A percentile compares a stretch with the other conserved stretches of the same genome.
Conservation (phyloP, 1,284 basidiomycete genomes). For the Cutaneotrichosporon cavernicola region DNA sequence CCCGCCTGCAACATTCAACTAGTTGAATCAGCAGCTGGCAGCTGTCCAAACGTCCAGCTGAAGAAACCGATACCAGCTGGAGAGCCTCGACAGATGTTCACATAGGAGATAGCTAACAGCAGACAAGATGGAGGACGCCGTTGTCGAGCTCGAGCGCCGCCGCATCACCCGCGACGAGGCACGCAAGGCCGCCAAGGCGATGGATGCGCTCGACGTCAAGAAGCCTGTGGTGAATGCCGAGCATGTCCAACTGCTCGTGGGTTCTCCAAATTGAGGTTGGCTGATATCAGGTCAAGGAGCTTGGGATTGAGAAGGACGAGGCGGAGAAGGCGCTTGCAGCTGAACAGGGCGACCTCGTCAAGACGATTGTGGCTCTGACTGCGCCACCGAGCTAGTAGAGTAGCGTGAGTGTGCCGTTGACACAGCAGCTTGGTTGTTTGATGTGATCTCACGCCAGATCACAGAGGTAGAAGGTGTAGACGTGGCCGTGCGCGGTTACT, state of each 20-base stretch:
- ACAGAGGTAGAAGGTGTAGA: constrained; percentile 25
- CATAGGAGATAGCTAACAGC: constrained; percentile 9
- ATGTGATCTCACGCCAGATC: neutral
- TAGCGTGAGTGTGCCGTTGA: neutral
- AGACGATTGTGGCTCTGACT: constrained; percentile 38
- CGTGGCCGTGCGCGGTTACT: neutral
- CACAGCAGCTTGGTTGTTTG: neutral
- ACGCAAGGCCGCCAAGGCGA: constrained; percentile 42
- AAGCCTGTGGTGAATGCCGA: constrained; percentile 28
- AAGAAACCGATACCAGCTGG: too few species aligned
- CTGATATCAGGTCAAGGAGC: constrained; percentile 28
- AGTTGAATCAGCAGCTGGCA: neutral
- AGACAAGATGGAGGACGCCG: constrained; percentile 48
- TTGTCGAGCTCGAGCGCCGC: constrained; percentile 40
- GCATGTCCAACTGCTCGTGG: constrained; percentile 46
- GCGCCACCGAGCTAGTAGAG: constrained; percentile 17
- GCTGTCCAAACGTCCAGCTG: neutral
- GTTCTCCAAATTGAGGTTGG: constrained; percentile 15
- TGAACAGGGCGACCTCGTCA: constrained; percentile 42
- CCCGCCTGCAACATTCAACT: too few species aligned
- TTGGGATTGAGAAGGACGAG: constrained; percentile 35
- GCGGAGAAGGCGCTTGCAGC: constrained; percentile 38
- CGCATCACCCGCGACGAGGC: constrained; percentile 44
- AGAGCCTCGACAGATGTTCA: too few species aligned
- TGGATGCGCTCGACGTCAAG: constrained; percentile 41